A percentile compares a stretch with the other conserved stretches of the same genome.
These are phyloP conservation scores for Penicillium taxi DNA, from an alignment of 495 filamentous ascomycete species.

Conservation along the genomic window DNA sequence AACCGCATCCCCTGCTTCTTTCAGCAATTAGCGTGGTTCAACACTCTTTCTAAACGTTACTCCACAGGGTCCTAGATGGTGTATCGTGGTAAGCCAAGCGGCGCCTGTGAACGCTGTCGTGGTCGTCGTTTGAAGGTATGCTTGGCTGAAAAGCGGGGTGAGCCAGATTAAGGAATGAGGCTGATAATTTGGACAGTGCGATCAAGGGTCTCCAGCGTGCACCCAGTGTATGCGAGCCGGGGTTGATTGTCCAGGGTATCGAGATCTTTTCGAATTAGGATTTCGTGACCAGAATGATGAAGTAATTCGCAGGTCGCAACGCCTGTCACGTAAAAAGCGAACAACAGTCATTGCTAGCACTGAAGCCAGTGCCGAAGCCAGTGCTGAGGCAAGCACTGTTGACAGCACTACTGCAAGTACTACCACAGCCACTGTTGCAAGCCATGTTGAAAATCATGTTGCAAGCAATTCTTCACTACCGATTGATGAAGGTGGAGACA, in stretches of 20 bases:
- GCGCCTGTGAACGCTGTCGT: constrained; percentile 16
- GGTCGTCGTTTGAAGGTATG: constrained; percentile 17
- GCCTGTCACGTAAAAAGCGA: constrained; percentile 1
- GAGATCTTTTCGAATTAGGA: constrained; percentile 4
- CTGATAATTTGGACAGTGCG: constrained; percentile 5
- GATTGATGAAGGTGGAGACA: no score
- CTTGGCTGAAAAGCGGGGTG: constrained; percentile 1
- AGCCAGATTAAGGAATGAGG: neutral
- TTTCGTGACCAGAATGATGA: constrained; percentile 13
- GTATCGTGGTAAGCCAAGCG: constrained; percentile 18
- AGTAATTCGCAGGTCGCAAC: constrained; percentile 10
- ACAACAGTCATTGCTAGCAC: neutral
- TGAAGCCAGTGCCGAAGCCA: neutral
- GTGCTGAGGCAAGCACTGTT: no score
- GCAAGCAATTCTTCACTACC: no score
- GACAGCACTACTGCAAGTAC: no score
- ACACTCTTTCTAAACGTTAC: no score
- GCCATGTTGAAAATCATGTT: no score
- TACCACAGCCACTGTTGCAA: no score
- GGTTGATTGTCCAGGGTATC: constrained; percentile 14
- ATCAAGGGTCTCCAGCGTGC: constrained; percentile 6
- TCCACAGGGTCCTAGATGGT: constrained; percentile 17
- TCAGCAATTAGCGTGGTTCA: no score
- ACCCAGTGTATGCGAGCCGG: constrained; percentile 8
- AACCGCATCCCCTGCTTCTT: no score